Conservation (phyloP, 306 rosid genomes). For the Chamaecrista fasciculata region DNA sequence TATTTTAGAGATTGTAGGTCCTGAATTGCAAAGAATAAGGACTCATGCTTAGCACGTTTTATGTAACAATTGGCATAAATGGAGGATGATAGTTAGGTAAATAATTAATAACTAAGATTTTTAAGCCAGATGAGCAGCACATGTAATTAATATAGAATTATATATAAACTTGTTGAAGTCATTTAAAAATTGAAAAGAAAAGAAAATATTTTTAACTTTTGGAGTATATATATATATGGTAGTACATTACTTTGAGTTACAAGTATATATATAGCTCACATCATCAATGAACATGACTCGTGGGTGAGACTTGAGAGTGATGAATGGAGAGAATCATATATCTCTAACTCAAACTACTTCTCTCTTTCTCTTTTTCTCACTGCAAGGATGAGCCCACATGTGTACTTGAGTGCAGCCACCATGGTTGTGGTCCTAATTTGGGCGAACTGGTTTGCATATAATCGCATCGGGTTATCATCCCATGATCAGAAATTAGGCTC, state of each 20-base stretch:
- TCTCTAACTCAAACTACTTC: background rate
- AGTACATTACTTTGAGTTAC: no score
- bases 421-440: background rate
- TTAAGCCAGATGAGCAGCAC: background rate
- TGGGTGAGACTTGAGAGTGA: no score
- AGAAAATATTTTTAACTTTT: no score
- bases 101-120: background rate
- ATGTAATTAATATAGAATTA: background rate
- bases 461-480: background rate
- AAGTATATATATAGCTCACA: no score
- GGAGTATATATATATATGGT: no score
- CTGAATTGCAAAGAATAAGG: no score
- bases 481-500: no score
- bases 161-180: no score
- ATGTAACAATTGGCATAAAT: background rate
- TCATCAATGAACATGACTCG: no score
- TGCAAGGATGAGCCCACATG: conserved; percentile 6
- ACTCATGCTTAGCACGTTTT: background rate
- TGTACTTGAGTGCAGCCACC: conserved; percentile 1
- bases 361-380: background rate
- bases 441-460: conserved; percentile 28
- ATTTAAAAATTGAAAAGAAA: no score
- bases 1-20: background rate
- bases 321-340: background rate
- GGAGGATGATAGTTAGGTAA: background rate